These are phyloP conservation scores for Penicillium paxilli DNA, from an alignment of 495 filamentous ascomycete genomes.

Conservation along the genomic window DNA sequence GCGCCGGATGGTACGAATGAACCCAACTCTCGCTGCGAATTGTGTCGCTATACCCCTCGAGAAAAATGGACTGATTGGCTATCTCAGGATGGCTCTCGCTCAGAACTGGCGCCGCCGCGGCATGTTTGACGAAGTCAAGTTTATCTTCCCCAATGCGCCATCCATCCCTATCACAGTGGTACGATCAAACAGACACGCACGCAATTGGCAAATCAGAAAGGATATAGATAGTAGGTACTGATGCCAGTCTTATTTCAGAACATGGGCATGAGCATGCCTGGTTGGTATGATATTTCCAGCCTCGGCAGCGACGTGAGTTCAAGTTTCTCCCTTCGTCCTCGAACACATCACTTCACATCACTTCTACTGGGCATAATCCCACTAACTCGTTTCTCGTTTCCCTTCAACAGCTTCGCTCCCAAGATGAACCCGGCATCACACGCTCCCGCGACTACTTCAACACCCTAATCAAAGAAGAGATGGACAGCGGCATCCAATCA, in stretches of 20 bases:
- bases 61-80: background rate
- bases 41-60: too few relatives aligned
- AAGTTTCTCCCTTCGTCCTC: background rate
- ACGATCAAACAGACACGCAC: constrained; percentile 37
- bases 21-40: background rate
- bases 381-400: too few relatives aligned
- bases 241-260: too few relatives aligned
- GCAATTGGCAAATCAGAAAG: too few relatives aligned
- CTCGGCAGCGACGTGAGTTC: constrained; percentile 41
- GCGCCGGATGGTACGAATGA: constrained; percentile 64
- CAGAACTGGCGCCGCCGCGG: constrained; percentile 85
- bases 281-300: constrained; percentile 89
- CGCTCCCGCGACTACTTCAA: constrained; percentile 74
- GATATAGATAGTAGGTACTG: too few relatives aligned
- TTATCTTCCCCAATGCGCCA: constrained; percentile 94
- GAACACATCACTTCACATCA: constrained; percentile 12
- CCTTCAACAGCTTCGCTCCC: constrained; percentile 33
- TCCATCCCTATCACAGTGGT: constrained; percentile 83
- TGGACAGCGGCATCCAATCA: constrained; percentile 78
- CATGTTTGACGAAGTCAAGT: constrained; percentile 86
- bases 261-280: constrained; percentile 79
- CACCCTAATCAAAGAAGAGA: constrained; percentile 75
- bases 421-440: constrained; percentile 82
- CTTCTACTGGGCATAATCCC: constrained; percentile 42
- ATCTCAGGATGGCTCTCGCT: constrained; percentile 66